Base-by-base conservation (phyloP, 2,329 filamentous ascomycete species). In the Ceratocystis ficicola region DNA sequence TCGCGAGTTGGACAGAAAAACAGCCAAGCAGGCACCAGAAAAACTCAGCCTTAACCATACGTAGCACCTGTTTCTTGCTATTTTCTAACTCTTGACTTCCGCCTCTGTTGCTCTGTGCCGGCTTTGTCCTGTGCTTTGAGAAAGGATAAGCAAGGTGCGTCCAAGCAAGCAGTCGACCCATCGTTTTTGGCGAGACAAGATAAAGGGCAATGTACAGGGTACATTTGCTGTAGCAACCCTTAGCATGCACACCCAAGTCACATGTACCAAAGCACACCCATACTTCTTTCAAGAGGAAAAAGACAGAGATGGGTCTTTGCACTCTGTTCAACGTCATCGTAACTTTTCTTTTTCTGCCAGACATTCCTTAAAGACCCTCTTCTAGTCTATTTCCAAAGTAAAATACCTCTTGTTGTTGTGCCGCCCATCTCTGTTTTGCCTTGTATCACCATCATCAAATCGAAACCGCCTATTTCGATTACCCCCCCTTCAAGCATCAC, bases 371-470 rank as follows among this genome's bases (percentile, higher is more conserved):
- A 36, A 36, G 8, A 8, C 32, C 8, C 8, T 28, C 6, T 2
- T 36, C 36, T 36, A 10, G 36, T 36, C 36, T 36, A 36, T 36
- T 36, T 36, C 2, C 10, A 12, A 12, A 12, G 36, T 36, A 36
- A 36, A 36, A 12, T 36, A 8, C n/a, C 20, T 10, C 44, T 17
- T 48, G n/a, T 22, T 10, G n/a, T n/a, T 22, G 17, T 20, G 44
- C 44, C 44, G 44, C 20, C 20, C 44, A 20, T 48, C 44, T 48
- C 20, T 48, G 52, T 57, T 28, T 57, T 32, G 52, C 22, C 5
- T 57, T 57, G 52, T 57, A 57, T 57, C 22, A 30, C 52, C 52
- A 57, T 57, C 52, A 7, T 12, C 10, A 28, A 57, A 30, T 57
- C 25, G 52, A 57, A 57, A 57, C 52, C 22, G 52, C 22, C 52